Evolutionary conservation across 2,329 filamentous ascomycete genomes (phyloP), one percentile per base, ranked within the genome.

Genomic region (Fusarium pininemorale): DNA sequence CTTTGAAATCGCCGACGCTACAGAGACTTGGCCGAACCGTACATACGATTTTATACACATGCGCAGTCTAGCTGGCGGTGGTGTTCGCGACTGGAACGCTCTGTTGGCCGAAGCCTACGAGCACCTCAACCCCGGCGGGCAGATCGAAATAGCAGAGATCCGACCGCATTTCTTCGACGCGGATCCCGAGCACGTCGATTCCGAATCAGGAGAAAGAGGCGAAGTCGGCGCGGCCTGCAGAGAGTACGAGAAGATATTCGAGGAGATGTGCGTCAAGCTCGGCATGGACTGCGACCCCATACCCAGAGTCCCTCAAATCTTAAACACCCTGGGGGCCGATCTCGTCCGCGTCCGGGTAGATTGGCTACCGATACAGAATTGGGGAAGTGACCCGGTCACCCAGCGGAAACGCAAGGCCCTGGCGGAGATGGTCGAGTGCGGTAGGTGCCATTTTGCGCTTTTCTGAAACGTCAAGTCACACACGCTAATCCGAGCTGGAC

Each of bases 1-100:
- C 8, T 91, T 91, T 77, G 82, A 88, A 65, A 85, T 91, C 44
- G 88, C 88, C 77, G 89, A 92, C 76, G 84, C 87, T 37, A 87
- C 89, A 69, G 83, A 88, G 35, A 82, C 79, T 8, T 86, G 84
- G 85, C 79, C 78, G 7, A 76, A 76, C 12, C 69, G 74, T 2
- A 74, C 75, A 6, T 81, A 80, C 61, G 85, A 86, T 74, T 84
- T 86, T 53, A 79, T 86, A 28, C 84, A 86, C 71, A 80, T 83
- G 64, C 83, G 85, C 45, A 82, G 84, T 73, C 73, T 84, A n/a
- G 79, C 85, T 12, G 83, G 83, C 14, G 85, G 83, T 1, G 87
- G 87, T 53, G 78, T 86, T n/a, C 79, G 79, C 32, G 81, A 85
- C 66, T 86, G 84, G 84, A 75, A 78, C 32, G 66, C 70, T 3